Base-by-base conservation (phyloP, 1,284 basidiomycete genomes). In the Cryptococcus sp. region DNA sequence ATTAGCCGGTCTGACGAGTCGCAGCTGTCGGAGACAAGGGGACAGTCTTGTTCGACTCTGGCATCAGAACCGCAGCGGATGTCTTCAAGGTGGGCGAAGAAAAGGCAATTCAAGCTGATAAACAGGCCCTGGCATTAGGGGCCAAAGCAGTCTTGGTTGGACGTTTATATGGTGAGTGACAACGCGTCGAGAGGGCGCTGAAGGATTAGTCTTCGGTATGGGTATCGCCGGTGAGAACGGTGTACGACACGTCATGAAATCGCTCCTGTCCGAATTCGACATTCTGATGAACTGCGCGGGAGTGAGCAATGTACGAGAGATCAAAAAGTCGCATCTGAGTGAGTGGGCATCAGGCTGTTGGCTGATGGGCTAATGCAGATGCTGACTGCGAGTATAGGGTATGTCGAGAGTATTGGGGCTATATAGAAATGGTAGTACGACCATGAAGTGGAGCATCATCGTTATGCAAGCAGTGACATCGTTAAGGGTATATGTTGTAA, bases 21-120 rank as follows among this genome's bases (percentile, higher is more conserved):
- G 10, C 64, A 1, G 83, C 82, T 50, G 78, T 91, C 23, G 66
- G 67, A 2, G 65, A 67, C 41, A 64, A 64, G 22, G 59, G 61
- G 48, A 86, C 86, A 0, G 79, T 92, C 29, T 77, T 92, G 4
- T 91, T 91, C 68, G 89, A 91, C 69, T 90, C 87, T 3, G 89
- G 89, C 3, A 85, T 91, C 57, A 83, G 89, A 38, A 87, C 84
- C 1, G 89, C 87, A 3, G 83, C 84, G 51, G 89, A 91, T 60
- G 83, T 89, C 46, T 82, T 90, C 73, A 89, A 89, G 75, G 55
- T 52, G 39, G 46, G 50, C 52, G n/a, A 17, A 15, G 34, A 50
- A 15, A 26, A 3, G 10, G 22, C 4, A 20, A 5, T 5, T 16
- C 15, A 29, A 34, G 29, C 29, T 34, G 29, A 34, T 10, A 2